Conservation (phyloP, 2,329 filamentous ascomycete genomes). For the Ascochyta koolunga region DNA sequence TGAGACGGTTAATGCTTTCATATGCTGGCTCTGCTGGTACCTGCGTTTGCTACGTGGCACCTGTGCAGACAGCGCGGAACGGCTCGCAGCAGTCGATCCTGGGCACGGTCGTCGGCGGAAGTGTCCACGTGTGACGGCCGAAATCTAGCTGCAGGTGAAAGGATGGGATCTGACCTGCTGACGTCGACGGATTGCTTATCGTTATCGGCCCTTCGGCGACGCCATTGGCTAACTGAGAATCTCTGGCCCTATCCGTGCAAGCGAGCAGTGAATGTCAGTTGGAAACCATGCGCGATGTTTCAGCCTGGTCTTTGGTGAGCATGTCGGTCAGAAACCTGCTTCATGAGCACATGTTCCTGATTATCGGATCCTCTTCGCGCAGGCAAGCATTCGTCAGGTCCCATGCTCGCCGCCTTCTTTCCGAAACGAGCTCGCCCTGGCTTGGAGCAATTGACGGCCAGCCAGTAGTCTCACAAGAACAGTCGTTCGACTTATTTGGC, state of each 20-base stretch:
- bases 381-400: slow-evolving; percentile 4
- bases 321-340: slow-evolving; percentile 21
- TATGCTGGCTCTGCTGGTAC: slow-evolving; percentile 39
- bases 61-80: slow-evolving; percentile 41
- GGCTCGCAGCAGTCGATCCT: slow-evolving; percentile 48
- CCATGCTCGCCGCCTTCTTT: neutral
- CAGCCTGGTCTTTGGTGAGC: slow-evolving; percentile 14
- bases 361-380: slow-evolving; percentile 5
- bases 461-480: slow-evolving; percentile 1
- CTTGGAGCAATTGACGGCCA: neutral
- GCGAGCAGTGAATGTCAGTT: slow-evolving; percentile 21
- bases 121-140: slow-evolving; percentile 30
- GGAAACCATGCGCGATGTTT: slow-evolving; percentile 8
- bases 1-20: slow-evolving; percentile 31
- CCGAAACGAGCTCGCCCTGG: neutral
- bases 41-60: slow-evolving; percentile 48
- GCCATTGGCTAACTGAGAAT: slow-evolving; percentile 26
- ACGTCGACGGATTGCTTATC: slow-evolving; percentile 27
- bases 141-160: slow-evolving; percentile 38
- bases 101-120: slow-evolving; percentile 33
- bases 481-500: neutral
- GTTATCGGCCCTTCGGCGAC: slow-evolving; percentile 29
- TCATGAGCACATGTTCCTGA: slow-evolving; percentile 24
- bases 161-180: slow-evolving; percentile 23
- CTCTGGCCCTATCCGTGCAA: slow-evolving; percentile 13